These are phyloP conservation scores for Lentinula edodes DNA, from an alignment of 768 basidiomycete genomes.

Conservation along the genomic window DNA sequence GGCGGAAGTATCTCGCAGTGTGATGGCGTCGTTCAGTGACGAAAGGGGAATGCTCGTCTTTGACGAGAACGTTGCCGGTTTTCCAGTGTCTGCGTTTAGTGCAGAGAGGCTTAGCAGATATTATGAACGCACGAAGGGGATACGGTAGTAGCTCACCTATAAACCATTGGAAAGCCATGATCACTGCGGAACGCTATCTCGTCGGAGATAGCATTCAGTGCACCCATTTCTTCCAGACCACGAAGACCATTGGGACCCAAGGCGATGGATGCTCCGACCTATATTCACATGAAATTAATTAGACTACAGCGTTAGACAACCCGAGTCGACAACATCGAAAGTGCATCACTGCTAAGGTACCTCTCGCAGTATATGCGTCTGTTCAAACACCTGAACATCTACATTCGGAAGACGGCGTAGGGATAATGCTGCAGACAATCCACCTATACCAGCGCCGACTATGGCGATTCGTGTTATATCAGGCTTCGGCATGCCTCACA, in stretches of 20 bases:
- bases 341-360: not conserved
- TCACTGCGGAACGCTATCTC: not conserved
- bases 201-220: not conserved
- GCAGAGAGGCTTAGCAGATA: too few relatives aligned
- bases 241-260: not conserved
- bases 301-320: too few relatives aligned
- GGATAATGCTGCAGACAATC: not conserved
- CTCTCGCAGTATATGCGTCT: not conserved
- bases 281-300: not conserved
- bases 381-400: not conserved
- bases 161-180: conserved; percentile 2
- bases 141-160: not conserved
- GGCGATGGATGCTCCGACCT: conserved; percentile 2
- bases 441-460: not conserved
- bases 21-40: not conserved
- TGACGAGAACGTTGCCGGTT: not conserved
- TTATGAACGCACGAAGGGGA: too few relatives aligned
- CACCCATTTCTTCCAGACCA: not conserved
- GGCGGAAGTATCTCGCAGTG: conserved; percentile 1
- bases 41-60: not conserved
- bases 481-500: too few relatives aligned
- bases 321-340: too few relatives aligned
- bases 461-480: not conserved
- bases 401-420: not conserved
- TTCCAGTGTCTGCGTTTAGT: conserved; percentile 2